Conservation (phyloP, 352 stramenopile genomes). For the Elongisporangium anandrum region DNA sequence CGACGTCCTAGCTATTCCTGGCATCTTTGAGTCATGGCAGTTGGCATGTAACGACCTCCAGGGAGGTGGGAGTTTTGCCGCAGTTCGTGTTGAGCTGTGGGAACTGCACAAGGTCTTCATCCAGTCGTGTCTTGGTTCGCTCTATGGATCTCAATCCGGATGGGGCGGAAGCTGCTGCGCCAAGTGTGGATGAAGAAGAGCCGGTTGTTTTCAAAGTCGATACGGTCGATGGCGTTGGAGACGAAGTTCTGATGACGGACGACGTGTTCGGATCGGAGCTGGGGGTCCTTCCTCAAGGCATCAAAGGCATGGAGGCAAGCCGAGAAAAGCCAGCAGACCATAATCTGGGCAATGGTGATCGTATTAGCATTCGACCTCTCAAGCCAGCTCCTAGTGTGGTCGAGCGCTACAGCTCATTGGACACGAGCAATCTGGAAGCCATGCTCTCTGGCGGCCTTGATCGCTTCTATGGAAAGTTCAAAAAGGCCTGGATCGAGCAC, state of each 20-base stretch:
- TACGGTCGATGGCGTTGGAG: not conserved
- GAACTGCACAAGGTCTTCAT: not conserved
- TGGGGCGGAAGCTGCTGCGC: not conserved
- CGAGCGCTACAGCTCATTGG: slow-evolving; percentile 35
- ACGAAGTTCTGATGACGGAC: not conserved
- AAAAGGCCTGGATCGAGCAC: slow-evolving; percentile 34
- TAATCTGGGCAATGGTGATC: not conserved
- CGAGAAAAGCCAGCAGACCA: not conserved
- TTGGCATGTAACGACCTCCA: too few relatives aligned
- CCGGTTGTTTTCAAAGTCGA: not conserved
- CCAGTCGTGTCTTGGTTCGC: not conserved
- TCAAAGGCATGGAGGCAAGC: not conserved
- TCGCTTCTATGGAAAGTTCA: slow-evolving; percentile 42
- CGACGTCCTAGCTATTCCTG: too few relatives aligned
- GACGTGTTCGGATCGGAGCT: not conserved
- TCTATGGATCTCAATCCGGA: not conserved
- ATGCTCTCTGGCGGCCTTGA: slow-evolving; percentile 57
- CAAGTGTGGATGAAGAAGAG: not conserved
- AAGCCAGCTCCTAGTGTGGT: slow-evolving; percentile 3
- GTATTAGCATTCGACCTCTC: not conserved
- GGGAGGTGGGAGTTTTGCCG: too few relatives aligned
- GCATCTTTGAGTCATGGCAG: too few relatives aligned
- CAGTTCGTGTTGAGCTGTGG: not conserved
- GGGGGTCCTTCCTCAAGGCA: not conserved
- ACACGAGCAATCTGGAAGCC: slow-evolving; percentile 40